phyloP scores from a whole-genome alignment of 805 yeast species.

The Torulaspora quercuum region DNA sequence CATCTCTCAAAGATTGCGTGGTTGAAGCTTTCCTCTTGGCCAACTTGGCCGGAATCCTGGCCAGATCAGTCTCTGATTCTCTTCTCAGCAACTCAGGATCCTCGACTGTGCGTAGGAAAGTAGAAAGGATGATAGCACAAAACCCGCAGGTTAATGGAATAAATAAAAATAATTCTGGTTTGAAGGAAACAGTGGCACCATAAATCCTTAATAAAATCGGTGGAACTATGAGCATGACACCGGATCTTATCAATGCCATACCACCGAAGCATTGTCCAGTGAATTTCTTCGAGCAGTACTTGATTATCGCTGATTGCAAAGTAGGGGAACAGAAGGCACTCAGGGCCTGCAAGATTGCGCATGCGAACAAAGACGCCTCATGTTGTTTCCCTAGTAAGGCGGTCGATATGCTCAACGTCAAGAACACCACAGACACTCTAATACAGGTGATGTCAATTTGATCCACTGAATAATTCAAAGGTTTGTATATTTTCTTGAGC shows the following conservation, averaged over 20 bases:
- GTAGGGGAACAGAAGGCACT: conserved; percentile 56
- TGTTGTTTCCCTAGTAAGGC: conserved; percentile 10
- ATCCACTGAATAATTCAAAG: conserved; percentile 48
- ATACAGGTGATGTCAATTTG: conserved; percentile 45
- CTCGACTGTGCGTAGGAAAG: conserved; percentile 22
- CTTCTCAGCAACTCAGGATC: conserved; percentile 20
- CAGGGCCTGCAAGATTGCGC: conserved; percentile 42
- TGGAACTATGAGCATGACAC: conserved; percentile 49
- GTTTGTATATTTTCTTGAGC: conserved; percentile 38
- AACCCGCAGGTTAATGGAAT: conserved; percentile 25
- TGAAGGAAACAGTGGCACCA: conserved; percentile 39
- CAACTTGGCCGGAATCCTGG: not conserved
- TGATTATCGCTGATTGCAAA: conserved; percentile 55
- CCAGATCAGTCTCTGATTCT: conserved; percentile 15
- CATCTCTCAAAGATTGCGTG: conserved; percentile 2
- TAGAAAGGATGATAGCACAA: conserved; percentile 18
- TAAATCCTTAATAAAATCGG: conserved; percentile 47
- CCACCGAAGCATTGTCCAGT: conserved; percentile 76
- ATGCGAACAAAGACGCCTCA: conserved; percentile 28
- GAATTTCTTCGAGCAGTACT: conserved; percentile 55
- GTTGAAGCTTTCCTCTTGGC: not conserved
- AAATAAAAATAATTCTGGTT: conserved; percentile 40
- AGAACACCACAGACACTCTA: conserved; percentile 35
- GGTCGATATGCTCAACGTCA: conserved; percentile 40
- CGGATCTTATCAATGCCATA: conserved; percentile 54